phyloP scores from a whole-genome alignment of 75 land plant species.

The Pseudotsuga menziesii region DNA sequence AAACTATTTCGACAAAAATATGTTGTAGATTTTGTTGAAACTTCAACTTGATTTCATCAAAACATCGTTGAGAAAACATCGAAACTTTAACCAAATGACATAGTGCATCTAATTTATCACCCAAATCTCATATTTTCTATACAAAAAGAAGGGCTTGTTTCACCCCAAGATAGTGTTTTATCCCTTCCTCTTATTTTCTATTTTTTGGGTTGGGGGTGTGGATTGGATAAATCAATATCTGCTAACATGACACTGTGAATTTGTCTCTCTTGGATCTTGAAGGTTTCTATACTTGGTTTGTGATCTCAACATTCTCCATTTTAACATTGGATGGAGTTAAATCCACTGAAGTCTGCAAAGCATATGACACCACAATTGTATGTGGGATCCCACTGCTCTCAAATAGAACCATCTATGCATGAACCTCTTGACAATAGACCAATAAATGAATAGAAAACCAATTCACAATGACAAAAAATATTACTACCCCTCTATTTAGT shows the following conservation, averaged over 20 bases:
- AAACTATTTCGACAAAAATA: too few relatives aligned
- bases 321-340: slow-evolving; percentile 2
- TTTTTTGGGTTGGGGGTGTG: too few relatives aligned
- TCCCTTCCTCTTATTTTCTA: too few relatives aligned
- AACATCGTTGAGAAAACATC: too few relatives aligned
- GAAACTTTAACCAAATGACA: too few relatives aligned
- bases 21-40: too few relatives aligned
- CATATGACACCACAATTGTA: not conserved
- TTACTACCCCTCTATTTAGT: not conserved
- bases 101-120: not conserved
- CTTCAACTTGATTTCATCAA: too few relatives aligned
- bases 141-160: not conserved
- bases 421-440: not conserved
- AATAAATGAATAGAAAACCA: not conserved
- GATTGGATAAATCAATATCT: not conserved
- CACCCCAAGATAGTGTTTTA: not conserved
- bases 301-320: slow-evolving; percentile 33
- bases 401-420: not conserved
- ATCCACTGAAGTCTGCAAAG: too few relatives aligned
- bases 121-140: not conserved
- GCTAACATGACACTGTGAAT: not conserved
- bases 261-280: slow-evolving; percentile 29
- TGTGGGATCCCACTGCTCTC: not conserved
- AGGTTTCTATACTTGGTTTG: slow-evolving; percentile 2
- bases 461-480: not conserved